Base-by-base conservation (phyloP, 441 rosid genomes). In the Isatis lusitanica region DNA sequence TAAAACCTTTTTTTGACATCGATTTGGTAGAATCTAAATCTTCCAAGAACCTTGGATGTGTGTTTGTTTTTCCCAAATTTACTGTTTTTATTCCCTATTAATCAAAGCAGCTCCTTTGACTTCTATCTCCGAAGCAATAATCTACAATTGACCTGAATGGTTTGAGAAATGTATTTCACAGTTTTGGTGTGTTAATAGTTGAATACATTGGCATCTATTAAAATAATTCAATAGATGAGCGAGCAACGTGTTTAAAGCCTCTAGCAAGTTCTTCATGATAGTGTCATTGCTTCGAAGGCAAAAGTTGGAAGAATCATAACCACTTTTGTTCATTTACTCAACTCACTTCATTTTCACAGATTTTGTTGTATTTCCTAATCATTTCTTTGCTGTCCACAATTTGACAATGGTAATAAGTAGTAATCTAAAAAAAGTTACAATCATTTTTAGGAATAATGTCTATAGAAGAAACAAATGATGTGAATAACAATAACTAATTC, bases 21-120 rank as follows among this genome's bases (percentile, higher is more conserved):
- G 50, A 15, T 56, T 26, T 60, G 70, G 69, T 64, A 15, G 50
- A 47, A 65, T 58, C 66, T 26, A 8, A 57, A 71, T 58, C 38
- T 65, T 65, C 26, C 66, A 64, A 30, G 38, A 46, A 56, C 31
- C 16, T 38, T 56, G 12, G 33, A 36, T 12, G 7, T 21, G 9
- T 6, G 1, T 74, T 15, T 2, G 3, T 31, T 5, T 16, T 15
- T 4, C 35, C 40, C 53, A 2, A 38, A 51, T 18, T 24, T n/a
- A n/a, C 0, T 50, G 21, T 39, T 35, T 11, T 62, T 9, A 2
- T 40, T 40, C 42, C 6, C 4, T 1, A 16, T 42, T 0, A 43
- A n/a, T 42, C 56, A 46, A 31, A 48, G 51, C 35, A 44, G 3
- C 15, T 55, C 15, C 3, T 47, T 64, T 43, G 76, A 44, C 16